These are phyloP conservation scores for Podosphaera leucotricha DNA, from an alignment of 2,329 filamentous ascomycete species.

Conservation along the genomic window DNA sequence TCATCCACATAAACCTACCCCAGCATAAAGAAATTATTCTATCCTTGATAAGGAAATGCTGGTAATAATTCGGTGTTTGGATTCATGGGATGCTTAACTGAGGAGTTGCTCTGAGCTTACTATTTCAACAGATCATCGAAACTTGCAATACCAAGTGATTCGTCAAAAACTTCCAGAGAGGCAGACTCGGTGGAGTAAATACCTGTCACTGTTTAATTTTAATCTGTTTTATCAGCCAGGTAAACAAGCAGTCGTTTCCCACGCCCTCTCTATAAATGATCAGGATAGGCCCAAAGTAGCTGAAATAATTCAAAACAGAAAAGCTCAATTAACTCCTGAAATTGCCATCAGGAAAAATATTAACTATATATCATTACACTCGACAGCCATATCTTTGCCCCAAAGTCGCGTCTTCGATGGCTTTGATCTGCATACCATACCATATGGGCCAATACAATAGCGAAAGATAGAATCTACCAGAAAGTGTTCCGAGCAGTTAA, in stretches of 20 bases:
- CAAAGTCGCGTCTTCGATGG: no score
- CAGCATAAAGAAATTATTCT: not conserved
- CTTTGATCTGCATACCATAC: no score
- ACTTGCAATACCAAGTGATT: not conserved
- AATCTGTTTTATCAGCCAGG: not conserved
- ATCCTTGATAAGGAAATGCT: not conserved
- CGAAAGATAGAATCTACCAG: not conserved
- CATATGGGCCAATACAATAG: not conserved
- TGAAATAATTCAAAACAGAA: no score
- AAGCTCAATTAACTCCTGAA: no score
- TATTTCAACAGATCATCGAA: slow-evolving; percentile 2
- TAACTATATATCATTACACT: no score
- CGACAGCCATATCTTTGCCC: no score
- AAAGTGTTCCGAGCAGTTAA: not conserved
- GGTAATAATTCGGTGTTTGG: not conserved
- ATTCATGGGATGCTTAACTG: slow-evolving; percentile 1
- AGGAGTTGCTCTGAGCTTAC: not conserved
- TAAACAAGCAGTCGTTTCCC: not conserved
- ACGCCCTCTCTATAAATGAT: not conserved
- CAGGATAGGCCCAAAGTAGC: not conserved
- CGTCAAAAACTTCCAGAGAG: not conserved
- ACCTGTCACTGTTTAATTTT: not conserved
- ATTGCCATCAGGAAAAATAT: no score
- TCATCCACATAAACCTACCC: not conserved
- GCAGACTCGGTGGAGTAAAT: not conserved